Evolutionary conservation across 768 basidiomycete species (phyloP).

Genomic region (Phanerodontia chrysosporium): DNA sequence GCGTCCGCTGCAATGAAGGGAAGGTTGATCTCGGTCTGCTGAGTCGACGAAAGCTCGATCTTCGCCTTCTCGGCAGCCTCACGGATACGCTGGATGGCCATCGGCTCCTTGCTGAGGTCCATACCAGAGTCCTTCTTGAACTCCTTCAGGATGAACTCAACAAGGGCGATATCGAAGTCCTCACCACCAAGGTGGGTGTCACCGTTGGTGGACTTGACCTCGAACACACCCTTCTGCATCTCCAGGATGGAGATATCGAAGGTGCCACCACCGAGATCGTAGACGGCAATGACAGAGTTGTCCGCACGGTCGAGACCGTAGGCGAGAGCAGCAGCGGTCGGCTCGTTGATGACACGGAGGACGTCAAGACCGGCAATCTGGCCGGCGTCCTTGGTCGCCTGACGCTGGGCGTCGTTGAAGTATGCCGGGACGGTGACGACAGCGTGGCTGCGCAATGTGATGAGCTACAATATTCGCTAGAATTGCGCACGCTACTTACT

Average conservation of each 20-base stretch:
- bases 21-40: conserved; percentile 95
- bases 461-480: conserved; percentile 2
- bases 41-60: conserved; percentile 92
- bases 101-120: conserved; percentile 79
- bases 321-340: conserved; percentile 96
- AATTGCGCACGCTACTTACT: conserved; percentile 51
- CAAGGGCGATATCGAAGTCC: conserved; percentile 91
- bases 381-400: conserved; percentile 97
- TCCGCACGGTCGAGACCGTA: conserved; percentile 87
- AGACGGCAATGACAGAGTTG: conserved; percentile 92
- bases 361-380: conserved; percentile 97
- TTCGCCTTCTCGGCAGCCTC: conserved; percentile 99
- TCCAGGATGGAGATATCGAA: conserved; percentile 99
- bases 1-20: conserved; percentile 98
- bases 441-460: conserved; percentile 57
- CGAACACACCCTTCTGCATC: conserved; percentile 99
- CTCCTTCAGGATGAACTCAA: conserved; percentile 79
- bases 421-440: conserved; percentile 97
- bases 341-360: conserved; percentile 97
- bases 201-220: conserved; percentile 99
- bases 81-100: conserved; percentile 98
- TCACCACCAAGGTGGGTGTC: conserved; percentile 96
- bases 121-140: conserved; percentile 93
- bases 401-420: conserved; percentile 99
- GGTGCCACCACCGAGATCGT: conserved; percentile 96